phyloP scores from a whole-genome alignment of 2,329 filamentous ascomycete species.

The Clonostachys sp. region DNA sequence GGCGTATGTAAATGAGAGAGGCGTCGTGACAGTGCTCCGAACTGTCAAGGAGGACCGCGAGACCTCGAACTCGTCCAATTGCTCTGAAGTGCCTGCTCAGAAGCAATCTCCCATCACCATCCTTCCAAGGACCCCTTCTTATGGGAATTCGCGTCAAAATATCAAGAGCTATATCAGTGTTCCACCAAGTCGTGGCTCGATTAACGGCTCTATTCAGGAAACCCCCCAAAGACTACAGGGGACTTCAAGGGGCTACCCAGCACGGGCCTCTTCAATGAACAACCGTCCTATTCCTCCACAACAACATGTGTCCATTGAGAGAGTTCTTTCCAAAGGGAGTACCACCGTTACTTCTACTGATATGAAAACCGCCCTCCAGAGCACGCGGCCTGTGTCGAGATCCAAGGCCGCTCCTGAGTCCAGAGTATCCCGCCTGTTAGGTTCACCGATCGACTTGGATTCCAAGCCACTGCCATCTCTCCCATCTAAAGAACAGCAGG shows the following conservation, averaged over 20 bases:
- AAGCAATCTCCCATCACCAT: too few species aligned
- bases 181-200: neutral
- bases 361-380: too few species aligned
- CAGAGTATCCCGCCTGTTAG: too few species aligned
- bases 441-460: too few species aligned
- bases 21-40: constrained; percentile 26
- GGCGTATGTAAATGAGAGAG: constrained; percentile 24
- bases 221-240: neutral
- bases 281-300: neutral
- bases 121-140: too few species aligned
- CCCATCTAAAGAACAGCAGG: neutral
- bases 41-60: constrained; percentile 18
- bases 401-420: too few species aligned
- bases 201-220: neutral
- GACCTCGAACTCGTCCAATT: neutral
- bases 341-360: neutral
- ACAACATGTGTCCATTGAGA: neutral
- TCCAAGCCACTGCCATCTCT: neutral
- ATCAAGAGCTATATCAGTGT: neutral
- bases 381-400: too few species aligned
- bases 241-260: too few species aligned
- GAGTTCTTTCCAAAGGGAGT: neutral
- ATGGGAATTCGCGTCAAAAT: neutral
- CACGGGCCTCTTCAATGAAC: too few species aligned
- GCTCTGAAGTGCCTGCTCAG: neutral